These are phyloP conservation scores for Tetradesmus obliquus DNA, from an alignment of 139 green algal species.

Conservation along the genomic window DNA sequence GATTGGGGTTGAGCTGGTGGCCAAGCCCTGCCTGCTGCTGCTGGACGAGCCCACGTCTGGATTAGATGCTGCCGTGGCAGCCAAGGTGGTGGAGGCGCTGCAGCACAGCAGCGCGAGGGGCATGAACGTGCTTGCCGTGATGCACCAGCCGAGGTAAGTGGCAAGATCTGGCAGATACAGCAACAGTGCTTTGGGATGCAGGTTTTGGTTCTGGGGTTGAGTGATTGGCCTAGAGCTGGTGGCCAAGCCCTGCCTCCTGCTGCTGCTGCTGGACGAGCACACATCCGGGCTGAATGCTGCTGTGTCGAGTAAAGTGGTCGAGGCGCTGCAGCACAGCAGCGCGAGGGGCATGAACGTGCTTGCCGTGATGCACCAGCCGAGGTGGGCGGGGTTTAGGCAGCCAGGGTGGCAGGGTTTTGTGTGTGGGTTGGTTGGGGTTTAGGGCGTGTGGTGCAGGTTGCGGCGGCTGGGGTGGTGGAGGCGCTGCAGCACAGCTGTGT, in stretches of 20 bases:
- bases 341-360: constrained; percentile 78
- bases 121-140: constrained; percentile 79
- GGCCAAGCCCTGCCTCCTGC: constrained; percentile 71
- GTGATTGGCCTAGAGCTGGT: constrained; percentile 87
- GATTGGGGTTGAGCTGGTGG: constrained; percentile 83
- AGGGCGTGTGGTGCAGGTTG: no score
- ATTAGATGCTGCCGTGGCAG: constrained; percentile 46
- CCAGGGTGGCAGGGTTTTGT: background rate
- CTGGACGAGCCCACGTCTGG: constrained; percentile 69
- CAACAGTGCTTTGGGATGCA: no score
- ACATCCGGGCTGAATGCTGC: constrained; percentile 52
- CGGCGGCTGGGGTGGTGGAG: background rate
- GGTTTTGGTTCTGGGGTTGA: background rate
- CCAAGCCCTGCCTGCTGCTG: constrained; percentile 74
- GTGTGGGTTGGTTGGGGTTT: no score
- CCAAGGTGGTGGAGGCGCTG: background rate
- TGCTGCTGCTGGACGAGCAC: constrained; percentile 69
- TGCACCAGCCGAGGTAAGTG: constrained; percentile 56
- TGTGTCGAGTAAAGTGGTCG: constrained; percentile 12
- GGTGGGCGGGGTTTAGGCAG: background rate
- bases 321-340: background rate
- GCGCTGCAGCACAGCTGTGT: background rate
- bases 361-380: constrained; percentile 66
- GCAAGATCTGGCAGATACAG: background rate
- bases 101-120: constrained; percentile 45